Evolutionary conservation across 352 stramenopile species (phyloP).

Genomic region (Globisporangium takayamanum): DNA sequence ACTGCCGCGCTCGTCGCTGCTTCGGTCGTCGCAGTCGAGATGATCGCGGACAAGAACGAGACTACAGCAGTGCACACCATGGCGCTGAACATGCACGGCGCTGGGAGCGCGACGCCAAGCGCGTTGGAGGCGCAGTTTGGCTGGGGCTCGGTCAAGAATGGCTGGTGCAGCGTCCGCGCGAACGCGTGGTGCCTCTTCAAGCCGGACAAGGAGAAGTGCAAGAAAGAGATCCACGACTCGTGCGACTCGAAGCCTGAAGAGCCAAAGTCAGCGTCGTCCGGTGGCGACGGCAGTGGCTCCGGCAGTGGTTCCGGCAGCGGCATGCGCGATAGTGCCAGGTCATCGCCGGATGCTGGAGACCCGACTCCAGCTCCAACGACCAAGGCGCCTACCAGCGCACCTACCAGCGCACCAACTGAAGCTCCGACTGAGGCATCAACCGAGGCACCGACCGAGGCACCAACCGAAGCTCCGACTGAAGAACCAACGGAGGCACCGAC

Average conservation of each 20-base stretch:
- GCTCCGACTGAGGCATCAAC: not conserved
- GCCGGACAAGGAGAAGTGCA: slow-evolving; percentile 21
- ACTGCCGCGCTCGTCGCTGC: slow-evolving; percentile 14
- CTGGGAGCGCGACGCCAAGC: not conserved
- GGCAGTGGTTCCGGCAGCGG: not conserved
- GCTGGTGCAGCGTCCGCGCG: slow-evolving; percentile 22
- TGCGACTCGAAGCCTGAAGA: slow-evolving; percentile 8
- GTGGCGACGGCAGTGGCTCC: slow-evolving; percentile 8
- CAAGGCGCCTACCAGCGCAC: no score
- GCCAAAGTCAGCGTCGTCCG: not conserved
- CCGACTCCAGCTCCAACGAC: not conserved
- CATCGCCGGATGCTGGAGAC: not conserved
- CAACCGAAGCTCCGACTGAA: not conserved
- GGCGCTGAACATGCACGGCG: slow-evolving; percentile 8
- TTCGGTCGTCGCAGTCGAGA: slow-evolving; percentile 20
- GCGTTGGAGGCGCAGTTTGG: slow-evolving; percentile 20
- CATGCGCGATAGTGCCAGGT: not conserved
- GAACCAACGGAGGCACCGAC: not conserved
- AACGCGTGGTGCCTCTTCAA: slow-evolving; percentile 20
- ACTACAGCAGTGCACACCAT: not conserved
- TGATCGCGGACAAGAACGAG: slow-evolving; percentile 10
- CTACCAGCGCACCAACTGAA: not conserved
- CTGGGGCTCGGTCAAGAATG: slow-evolving; percentile 15
- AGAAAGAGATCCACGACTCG: slow-evolving; percentile 18
- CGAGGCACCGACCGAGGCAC: no score